These are phyloP conservation scores for Colletotrichum sp. DNA, from an alignment of 2,329 filamentous ascomycete genomes.

Conservation along the genomic window DNA sequence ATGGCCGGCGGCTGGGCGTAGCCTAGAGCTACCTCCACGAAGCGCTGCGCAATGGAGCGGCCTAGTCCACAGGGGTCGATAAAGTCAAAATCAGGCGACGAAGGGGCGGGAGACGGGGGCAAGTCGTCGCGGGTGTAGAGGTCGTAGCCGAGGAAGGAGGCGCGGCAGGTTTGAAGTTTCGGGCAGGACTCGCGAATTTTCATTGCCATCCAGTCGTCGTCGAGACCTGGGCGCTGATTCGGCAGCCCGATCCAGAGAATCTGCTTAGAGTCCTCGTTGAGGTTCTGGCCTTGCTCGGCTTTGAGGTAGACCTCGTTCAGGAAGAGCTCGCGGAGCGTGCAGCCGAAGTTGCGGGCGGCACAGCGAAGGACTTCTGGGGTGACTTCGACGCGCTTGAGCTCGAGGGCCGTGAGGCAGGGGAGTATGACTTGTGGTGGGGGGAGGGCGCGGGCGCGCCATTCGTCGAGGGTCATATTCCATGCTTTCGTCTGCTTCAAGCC, in stretches of 20 bases:
- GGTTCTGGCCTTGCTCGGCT: slow-evolving; percentile 37
- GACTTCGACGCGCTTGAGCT: slow-evolving; percentile 48
- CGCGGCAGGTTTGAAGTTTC: slow-evolving; percentile 46
- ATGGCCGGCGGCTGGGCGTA: slow-evolving; percentile 42
- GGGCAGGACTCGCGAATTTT: slow-evolving; percentile 39
- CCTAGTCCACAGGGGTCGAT: slow-evolving; percentile 45
- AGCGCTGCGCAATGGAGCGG: slow-evolving; percentile 48
- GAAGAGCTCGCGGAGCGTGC: slow-evolving; percentile 48
- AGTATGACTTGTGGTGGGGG: slow-evolving; percentile 41
- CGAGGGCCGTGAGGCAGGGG: slow-evolving; percentile 44
- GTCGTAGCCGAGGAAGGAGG: slow-evolving; percentile 49
- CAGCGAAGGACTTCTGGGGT: slow-evolving; percentile 38
- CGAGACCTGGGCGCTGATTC: slow-evolving; percentile 40
- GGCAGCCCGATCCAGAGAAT: slow-evolving; percentile 52
- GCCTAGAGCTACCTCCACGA: slow-evolving; percentile 50
- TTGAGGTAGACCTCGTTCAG: slow-evolving; percentile 52
- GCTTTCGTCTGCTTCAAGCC: slow-evolving; percentile 42
- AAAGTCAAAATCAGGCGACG: slow-evolving; percentile 39
- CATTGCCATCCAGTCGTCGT: slow-evolving; percentile 48
- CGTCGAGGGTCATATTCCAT: slow-evolving; percentile 38
- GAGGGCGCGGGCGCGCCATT: slow-evolving; percentile 44
- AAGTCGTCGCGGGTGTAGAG: slow-evolving; percentile 39
- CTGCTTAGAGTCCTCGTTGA: slow-evolving; percentile 35
- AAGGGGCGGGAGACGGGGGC: slow-evolving; percentile 18
- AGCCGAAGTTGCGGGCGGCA: slow-evolving; percentile 37